A percentile compares a stretch with the other conserved stretches of the same genome.
Evolutionary conservation across 2,329 filamentous ascomycete genomes (phyloP).

Genomic region (Rhinocladiella mackenziei): DNA sequence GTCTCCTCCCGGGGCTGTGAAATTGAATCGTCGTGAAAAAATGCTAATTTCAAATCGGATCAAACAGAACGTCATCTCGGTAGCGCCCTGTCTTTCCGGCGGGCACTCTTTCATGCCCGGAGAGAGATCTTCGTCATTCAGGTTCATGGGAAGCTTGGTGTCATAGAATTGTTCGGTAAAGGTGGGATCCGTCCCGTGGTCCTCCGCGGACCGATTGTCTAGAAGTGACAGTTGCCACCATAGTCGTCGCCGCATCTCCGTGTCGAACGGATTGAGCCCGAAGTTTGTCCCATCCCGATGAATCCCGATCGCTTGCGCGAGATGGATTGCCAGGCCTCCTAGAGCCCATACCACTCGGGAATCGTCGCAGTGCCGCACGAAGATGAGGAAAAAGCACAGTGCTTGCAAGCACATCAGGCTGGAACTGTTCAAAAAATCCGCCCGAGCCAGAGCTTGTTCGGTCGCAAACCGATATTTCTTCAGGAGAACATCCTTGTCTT

Average conservation of each 20-base stretch:
- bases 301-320: conserved; percentile 36
- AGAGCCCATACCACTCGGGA: conserved; percentile 45
- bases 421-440: conserved; percentile 59
- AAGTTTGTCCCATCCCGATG: conserved; percentile 49
- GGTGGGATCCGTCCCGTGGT: conserved; percentile 60
- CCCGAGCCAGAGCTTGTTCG: conserved; percentile 61
- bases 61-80: conserved; percentile 51
- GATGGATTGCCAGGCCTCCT: conserved; percentile 40
- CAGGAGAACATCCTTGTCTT: conserved; percentile 49
- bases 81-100: conserved; percentile 47
- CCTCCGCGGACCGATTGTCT: conserved; percentile 58
- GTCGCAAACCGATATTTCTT: conserved; percentile 58
- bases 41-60: conserved; percentile 53
- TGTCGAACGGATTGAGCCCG: conserved; percentile 51
- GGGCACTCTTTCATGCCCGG: conserved; percentile 49
- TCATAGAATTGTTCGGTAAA: conserved; percentile 58
- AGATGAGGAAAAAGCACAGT: conserved; percentile 58
- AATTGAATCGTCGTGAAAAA: conserved; percentile 40
- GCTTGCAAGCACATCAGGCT: conserved; percentile 61
- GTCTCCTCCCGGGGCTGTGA: conserved; percentile 34
- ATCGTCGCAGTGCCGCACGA: conserved; percentile 46
- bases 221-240: conserved; percentile 47
- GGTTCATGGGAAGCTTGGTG: conserved; percentile 50
- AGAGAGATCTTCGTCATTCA: conserved; percentile 49
- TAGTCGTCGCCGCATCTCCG: conserved; percentile 38